Conservation (phyloP, 352 stramenopile genomes). For the Aphanomyces stellatus region DNA sequence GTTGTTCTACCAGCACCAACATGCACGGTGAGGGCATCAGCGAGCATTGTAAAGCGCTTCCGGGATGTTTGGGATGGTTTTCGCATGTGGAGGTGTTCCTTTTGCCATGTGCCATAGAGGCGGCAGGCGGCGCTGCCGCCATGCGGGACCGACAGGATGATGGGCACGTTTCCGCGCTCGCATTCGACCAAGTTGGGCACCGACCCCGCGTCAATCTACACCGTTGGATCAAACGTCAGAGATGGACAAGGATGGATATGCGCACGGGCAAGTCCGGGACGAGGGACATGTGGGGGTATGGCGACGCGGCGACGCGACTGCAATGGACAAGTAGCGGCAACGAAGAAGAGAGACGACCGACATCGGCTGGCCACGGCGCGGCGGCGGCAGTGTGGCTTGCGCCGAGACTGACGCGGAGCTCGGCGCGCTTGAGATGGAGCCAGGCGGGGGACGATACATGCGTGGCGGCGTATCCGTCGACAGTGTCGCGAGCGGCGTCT, state of each 20-base stretch:
- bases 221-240: background rate
- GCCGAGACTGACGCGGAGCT: background rate
- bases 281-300: background rate
- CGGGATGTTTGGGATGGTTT: background rate
- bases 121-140: background rate
- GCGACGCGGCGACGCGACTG: background rate
- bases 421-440: background rate
- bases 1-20: slow-evolving; percentile 3
- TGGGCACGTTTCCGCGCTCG: slow-evolving; percentile 5
- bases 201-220: background rate
- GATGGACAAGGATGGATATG: background rate
- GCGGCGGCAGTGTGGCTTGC: background rate
- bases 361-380: background rate
- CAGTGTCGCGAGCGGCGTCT: background rate
- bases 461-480: background rate
- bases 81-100: background rate
- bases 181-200: slow-evolving; percentile 17
- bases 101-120: slow-evolving; percentile 3
- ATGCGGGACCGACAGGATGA: slow-evolving; percentile 11
- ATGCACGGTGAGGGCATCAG: slow-evolving; percentile 10
- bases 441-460: background rate
- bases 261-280: background rate
- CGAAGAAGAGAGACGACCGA: background rate
- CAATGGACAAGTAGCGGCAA: background rate
- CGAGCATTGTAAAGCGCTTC: slow-evolving; percentile 17